A percentile compares a stretch with the other conserved stretches of the same genome.
These are phyloP conservation scores for Sabuloglossum arenarium DNA, from an alignment of 495 filamentous ascomycete genomes.

Conservation along the genomic window DNA sequence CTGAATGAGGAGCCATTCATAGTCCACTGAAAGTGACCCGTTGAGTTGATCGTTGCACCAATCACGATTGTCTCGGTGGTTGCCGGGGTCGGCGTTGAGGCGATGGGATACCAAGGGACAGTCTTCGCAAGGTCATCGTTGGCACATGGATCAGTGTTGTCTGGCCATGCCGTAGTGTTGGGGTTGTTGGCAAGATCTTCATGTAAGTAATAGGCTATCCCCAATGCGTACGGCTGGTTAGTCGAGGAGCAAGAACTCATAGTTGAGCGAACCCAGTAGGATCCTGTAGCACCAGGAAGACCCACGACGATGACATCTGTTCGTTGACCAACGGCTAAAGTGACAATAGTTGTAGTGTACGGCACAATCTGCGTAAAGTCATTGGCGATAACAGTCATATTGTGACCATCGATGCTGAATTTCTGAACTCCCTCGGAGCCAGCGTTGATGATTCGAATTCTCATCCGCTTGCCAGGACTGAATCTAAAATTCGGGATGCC, in stretches of 20 bases:
- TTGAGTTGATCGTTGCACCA: slow-evolving; percentile 25
- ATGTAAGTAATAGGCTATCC: slow-evolving; percentile 22
- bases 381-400: slow-evolving; percentile 26
- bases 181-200: slow-evolving; percentile 8
- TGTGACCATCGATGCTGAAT: slow-evolving; percentile 29
- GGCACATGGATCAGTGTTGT: not conserved
- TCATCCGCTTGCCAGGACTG: slow-evolving; percentile 24
- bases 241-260: slow-evolving; percentile 1
- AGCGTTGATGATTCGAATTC: slow-evolving; percentile 34
- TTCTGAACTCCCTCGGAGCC: slow-evolving; percentile 27
- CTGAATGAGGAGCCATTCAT: slow-evolving; percentile 33
- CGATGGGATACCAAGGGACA: slow-evolving; percentile 30
- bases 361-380: slow-evolving; percentile 32
- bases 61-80: slow-evolving; percentile 30
- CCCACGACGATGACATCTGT: not conserved
- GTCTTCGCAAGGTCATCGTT: slow-evolving; percentile 26
- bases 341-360: slow-evolving; percentile 8
- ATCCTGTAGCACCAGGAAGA: not conserved
- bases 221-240: slow-evolving; percentile 12
- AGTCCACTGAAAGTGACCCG: slow-evolving; percentile 28
- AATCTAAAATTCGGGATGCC: slow-evolving; percentile 13
- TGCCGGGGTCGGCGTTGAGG: slow-evolving; percentile 21
- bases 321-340: not conserved
- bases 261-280: slow-evolving; percentile 3
- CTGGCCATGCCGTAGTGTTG: not conserved